These are phyloP conservation scores for Chytriomyces sp. DNA, from an alignment of 192 early-diverging fungal species.

Conservation along the genomic window DNA sequence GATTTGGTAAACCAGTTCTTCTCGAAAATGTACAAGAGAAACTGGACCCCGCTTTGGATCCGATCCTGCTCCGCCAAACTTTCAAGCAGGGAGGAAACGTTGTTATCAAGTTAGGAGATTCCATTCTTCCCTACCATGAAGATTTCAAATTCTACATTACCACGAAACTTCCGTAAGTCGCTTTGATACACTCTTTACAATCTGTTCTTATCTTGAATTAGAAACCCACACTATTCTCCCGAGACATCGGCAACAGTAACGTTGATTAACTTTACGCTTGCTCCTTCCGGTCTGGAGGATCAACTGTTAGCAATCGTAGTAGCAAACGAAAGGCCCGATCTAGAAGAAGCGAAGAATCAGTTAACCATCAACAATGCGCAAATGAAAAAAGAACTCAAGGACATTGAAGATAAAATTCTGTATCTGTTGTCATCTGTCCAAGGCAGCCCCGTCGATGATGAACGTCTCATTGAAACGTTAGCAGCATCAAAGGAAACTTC, in stretches of 20 bases:
- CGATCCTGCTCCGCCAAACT: constrained; percentile 58
- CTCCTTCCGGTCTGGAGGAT: constrained; percentile 61
- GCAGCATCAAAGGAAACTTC: constrained; percentile 65
- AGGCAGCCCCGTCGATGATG: constrained; percentile 65
- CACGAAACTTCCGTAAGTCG: constrained; percentile 51
- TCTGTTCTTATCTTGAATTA: neutral
- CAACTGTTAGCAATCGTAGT: constrained; percentile 64
- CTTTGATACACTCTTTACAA: neutral
- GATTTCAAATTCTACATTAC: constrained; percentile 67
- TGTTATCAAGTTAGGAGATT: constrained; percentile 65
- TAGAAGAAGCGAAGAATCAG: constrained; percentile 66
- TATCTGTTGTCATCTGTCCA: constrained; percentile 64
- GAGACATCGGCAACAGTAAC: constrained; percentile 63
- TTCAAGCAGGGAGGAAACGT: constrained; percentile 63
- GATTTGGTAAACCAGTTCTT: constrained; percentile 63
- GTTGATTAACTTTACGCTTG: constrained; percentile 63
- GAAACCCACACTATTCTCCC: constrained; percentile 62
- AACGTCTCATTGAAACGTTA: constrained; percentile 62
- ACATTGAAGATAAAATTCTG: constrained; percentile 67
- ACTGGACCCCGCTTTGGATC: constrained; percentile 63
- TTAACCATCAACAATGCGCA: constrained; percentile 61
- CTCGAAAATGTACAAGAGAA: constrained; percentile 61
- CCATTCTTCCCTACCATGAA: constrained; percentile 65
- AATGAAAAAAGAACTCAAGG: constrained; percentile 67
- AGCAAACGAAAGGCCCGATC: constrained; percentile 61